Evolutionary conservation across 345 rosid species (phyloP).

Genomic region (Carallia pectinifolia): DNA sequence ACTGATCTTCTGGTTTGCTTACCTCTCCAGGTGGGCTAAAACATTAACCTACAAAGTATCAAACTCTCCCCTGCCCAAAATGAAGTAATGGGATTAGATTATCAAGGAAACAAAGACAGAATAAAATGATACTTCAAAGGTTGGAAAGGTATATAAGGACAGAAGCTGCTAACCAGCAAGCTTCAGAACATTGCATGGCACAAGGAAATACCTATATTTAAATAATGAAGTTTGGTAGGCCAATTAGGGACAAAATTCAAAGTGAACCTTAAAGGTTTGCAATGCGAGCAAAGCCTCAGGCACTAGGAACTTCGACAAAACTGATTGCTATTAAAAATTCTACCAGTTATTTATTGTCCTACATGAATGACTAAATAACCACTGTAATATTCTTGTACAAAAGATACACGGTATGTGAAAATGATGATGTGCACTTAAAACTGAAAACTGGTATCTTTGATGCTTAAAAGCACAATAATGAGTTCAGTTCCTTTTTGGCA

Average conservation of each 20-base stretch:
- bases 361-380: too few relatives aligned
- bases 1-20: conserved; percentile 11
- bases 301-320: neutral
- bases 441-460: neutral
- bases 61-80: conserved; percentile 21
- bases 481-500: neutral
- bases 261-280: conserved; percentile 18
- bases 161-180: conserved; percentile 14
- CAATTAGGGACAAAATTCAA: neutral
- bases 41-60: conserved; percentile 21
- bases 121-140: conserved; percentile 41
- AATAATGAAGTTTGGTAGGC: conserved; percentile 19
- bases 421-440: neutral
- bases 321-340: too few relatives aligned
- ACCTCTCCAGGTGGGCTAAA: conserved; percentile 16
- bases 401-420: neutral
- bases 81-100: conserved; percentile 23
- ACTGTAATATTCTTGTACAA: too few relatives aligned
- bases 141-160: conserved; percentile 36
- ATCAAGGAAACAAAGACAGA: conserved; percentile 29
- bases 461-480: neutral
- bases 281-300: conserved; percentile 13
- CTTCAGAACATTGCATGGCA: conserved; percentile 11
- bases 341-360: too few relatives aligned
- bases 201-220: conserved; percentile 32